Evolutionary conservation across 2,329 filamentous ascomycete species (phyloP), one percentile per base, ranked within the genome.

Genomic region (Fusarium buxicola): DNA sequence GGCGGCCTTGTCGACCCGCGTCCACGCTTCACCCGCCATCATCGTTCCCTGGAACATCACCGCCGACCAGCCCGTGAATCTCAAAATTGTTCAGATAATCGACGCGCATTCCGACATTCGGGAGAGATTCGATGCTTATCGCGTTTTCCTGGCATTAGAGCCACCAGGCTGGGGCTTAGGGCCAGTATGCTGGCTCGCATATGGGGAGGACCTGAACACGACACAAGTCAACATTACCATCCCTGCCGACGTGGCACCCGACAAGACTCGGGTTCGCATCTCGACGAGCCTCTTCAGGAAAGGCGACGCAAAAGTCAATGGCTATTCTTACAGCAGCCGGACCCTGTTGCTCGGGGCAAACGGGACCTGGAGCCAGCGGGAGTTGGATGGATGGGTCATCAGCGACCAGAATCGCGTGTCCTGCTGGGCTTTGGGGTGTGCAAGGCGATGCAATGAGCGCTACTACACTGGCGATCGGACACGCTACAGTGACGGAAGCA

Each of bases 161-260:
- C 58, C 68, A 1, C 68, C 65, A 4, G 68, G 68, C 27, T 69
- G 68, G 65, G 68, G 68, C 5, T 24, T 48, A 27, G 65, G 65
- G 0, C 48, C 68, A 5, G 56, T 50, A 24, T 70, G 68, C 15
- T 70, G 66, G 66, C 66, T 69, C 10, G 32, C 36, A 5, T 63
- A 65, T 16, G 38, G 25, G 4, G 47, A 56, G 24, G 50, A 45
- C 24, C 27, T 69, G 15, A 35, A 55, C n/a, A 48, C 52, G 12
- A 68, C 51, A 28, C 50, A 63, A 13, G 63, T 69, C 63, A 69
- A 66, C 46, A 58, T 69, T n/a, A 69, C 63, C 8, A 64, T 69
- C 30, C 67, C 67, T 10, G 55, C 65, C 25, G 67, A 70, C 25
- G 67, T 59, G 16, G 60, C 58, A 7, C 67, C 67, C 4, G 38